Evolutionary conservation across 495 filamentous ascomycete genomes (phyloP), one percentile per base, ranked within the genome.

Genomic region (Aspergillus affinis): DNA sequence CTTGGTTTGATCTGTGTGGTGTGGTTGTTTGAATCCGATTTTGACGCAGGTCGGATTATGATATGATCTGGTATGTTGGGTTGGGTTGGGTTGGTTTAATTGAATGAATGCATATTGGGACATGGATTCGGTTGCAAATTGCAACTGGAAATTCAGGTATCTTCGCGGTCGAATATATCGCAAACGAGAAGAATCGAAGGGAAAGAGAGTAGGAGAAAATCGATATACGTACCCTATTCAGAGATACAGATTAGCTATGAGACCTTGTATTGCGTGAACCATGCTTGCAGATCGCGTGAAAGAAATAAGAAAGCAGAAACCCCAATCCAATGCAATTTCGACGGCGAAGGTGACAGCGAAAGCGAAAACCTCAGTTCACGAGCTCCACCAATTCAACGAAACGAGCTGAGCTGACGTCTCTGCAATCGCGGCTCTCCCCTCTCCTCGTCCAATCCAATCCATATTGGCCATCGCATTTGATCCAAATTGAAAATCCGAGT

Each of bases 161-260:
- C 13, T 41, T 41, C 10, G 49, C 26, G 52, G 48, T 46, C 41
- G 48, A 19, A 52, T 8, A 32, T 36, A 46, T 44, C 18, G 48
- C 36, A 30, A 23, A 30, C 45, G 58, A 26, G 32, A 26, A 59
- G 27, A 10, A 48, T 15, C 18, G 46, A 15, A 26, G 30, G 23
- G 48, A 21, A 20, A 32, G 36, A 41, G 0, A 41, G 12, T 36
- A n/a, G 51, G 41, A 29, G 48, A 21, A 51, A 29, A 21, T 51
- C 18, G 26, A 46, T 51, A 56, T 60, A 69, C 67, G 59, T 65
- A 69, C 67, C 67, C 67, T 69, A 32, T 58, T 52, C 21, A 32
- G 23, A 48, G 30, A 26, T 0, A 44, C 8, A 47, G 19, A 58
- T 64, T 60, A 65, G 65, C 57, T 23, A 57, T 48, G 32, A 15